Percentiles rank a stretch among this genome's conserved stretches.
phyloP scores from a whole-genome alignment of 2,329 filamentous ascomycete genomes.

The Pseudopithomyces chartarum region DNA sequence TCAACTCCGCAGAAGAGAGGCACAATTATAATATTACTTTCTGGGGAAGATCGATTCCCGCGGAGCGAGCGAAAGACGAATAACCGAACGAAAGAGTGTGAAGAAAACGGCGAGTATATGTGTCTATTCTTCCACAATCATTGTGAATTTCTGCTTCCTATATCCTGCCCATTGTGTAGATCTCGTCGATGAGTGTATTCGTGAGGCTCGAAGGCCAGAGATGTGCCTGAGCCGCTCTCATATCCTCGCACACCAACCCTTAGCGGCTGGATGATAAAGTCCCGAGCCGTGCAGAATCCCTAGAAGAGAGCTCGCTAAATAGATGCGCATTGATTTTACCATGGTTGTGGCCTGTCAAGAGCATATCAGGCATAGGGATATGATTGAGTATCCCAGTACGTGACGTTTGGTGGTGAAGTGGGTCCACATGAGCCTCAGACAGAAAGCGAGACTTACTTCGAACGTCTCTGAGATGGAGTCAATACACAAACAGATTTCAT shows the following conservation, averaged over 20 bases:
- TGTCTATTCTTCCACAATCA: constrained; percentile 1
- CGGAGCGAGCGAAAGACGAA: constrained; percentile 5
- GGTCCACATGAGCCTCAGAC: constrained; percentile 8
- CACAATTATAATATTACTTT: constrained; percentile 17
- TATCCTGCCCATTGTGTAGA: constrained; percentile 4
- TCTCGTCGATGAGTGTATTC: neutral
- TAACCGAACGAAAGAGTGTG: constrained; percentile 10
- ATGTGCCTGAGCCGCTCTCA: constrained; percentile 13
- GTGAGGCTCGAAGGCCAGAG: constrained; percentile 5
- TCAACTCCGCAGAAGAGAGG: constrained; percentile 11
- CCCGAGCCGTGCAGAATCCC: constrained; percentile 1
- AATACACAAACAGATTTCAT: constrained; percentile 3
- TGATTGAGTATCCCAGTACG: constrained; percentile 5
- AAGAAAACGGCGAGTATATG: constrained; percentile 3
- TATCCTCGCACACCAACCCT: constrained; percentile 5
- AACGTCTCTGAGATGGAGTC: constrained; percentile 12
- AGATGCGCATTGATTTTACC: neutral
- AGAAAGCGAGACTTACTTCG: constrained; percentile 16
- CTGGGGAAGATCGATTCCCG: constrained; percentile 21
- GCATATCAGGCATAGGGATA: neutral
- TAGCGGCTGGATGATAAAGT: constrained; percentile 9
- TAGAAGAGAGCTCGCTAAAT: neutral
- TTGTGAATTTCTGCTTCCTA: constrained; percentile 3
- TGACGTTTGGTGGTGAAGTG: constrained; percentile 3
- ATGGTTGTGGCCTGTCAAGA: neutral